Evolutionary conservation across 805 yeast species (phyloP).

Genomic region (Scheffersomyces ergatensis): DNA sequence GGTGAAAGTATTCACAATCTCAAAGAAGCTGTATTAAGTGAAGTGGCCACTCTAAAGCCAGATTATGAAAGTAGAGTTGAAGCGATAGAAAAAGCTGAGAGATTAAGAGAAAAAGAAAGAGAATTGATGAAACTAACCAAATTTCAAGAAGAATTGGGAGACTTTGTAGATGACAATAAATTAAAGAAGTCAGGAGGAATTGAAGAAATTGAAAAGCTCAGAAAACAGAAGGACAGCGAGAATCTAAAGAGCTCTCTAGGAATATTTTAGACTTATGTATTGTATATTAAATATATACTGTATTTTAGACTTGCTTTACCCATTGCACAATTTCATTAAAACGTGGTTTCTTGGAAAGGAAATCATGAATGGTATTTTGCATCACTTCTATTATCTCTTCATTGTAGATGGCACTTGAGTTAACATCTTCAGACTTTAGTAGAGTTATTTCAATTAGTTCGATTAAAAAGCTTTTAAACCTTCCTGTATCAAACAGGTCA

Average conservation of each 20-base stretch:
- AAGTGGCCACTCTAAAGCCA: conserved; percentile 77
- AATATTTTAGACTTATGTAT: conserved; percentile 13
- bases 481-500: conserved; percentile 3
- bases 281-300: neutral
- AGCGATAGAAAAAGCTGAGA: conserved; percentile 87
- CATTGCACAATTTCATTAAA: conserved; percentile 1
- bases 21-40: conserved; percentile 75
- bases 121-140: conserved; percentile 55
- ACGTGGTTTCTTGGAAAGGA: neutral
- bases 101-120: conserved; percentile 68
- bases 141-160: conserved; percentile 82
- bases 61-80: conserved; percentile 82
- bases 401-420: conserved; percentile 3
- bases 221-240: conserved; percentile 68
- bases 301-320: neutral
- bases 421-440: conserved; percentile 10
- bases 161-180: conserved; percentile 75
- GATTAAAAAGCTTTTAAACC: conserved; percentile 11
- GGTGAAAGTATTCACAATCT: conserved; percentile 57
- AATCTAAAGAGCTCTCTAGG: conserved; percentile 54
- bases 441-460: conserved; percentile 11
- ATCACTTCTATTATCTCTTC: conserved; percentile 8
- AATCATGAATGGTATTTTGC: conserved; percentile 2
- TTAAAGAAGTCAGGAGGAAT: conserved; percentile 85
- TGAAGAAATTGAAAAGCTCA: conserved; percentile 73